phyloP scores from a whole-genome alignment of 139 green algal species.

The Tetratostichococcus sp. region DNA sequence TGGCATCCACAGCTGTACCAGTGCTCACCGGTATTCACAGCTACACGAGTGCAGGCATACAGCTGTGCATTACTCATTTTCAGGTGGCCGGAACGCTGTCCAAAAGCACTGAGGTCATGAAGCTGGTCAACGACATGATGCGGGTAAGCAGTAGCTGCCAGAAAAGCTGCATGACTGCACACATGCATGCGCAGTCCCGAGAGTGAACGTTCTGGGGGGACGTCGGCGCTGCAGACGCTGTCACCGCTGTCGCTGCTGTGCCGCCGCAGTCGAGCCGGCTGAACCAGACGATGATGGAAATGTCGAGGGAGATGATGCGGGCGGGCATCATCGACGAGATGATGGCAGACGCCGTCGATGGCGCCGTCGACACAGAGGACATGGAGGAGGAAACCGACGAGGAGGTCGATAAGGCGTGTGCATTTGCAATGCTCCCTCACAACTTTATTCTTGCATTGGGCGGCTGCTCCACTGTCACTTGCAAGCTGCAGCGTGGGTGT shows the following conservation, averaged over 20 bases:
- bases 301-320: slow-evolving; percentile 87
- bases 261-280: slow-evolving; percentile 37
- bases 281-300: slow-evolving; percentile 72
- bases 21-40: too few relatives aligned
- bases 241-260: too few relatives aligned
- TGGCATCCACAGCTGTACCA: too few relatives aligned
- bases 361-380: slow-evolving; percentile 56
- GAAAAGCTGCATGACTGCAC: too few relatives aligned
- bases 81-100: slow-evolving; percentile 66
- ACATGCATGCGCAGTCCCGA: too few relatives aligned
- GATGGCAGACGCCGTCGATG: slow-evolving; percentile 72
- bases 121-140: slow-evolving; percentile 66
- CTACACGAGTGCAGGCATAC: too few relatives aligned
- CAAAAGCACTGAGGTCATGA: slow-evolving; percentile 78
- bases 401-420: slow-evolving; percentile 59
- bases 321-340: slow-evolving; percentile 89
- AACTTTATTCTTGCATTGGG: too few relatives aligned
- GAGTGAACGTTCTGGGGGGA: too few relatives aligned
- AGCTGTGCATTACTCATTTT: slow-evolving; percentile 2
- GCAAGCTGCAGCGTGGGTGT: too few relatives aligned
- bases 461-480: too few relatives aligned
- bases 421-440: too few relatives aligned
- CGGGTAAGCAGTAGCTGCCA: slow-evolving; percentile 41
- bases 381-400: slow-evolving; percentile 73
- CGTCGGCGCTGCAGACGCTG: too few relatives aligned